Percentiles rank a stretch among this genome's conserved stretches.
phyloP scores from a whole-genome alignment of 441 rosid genomes.

The Eruca vesicaria region DNA sequence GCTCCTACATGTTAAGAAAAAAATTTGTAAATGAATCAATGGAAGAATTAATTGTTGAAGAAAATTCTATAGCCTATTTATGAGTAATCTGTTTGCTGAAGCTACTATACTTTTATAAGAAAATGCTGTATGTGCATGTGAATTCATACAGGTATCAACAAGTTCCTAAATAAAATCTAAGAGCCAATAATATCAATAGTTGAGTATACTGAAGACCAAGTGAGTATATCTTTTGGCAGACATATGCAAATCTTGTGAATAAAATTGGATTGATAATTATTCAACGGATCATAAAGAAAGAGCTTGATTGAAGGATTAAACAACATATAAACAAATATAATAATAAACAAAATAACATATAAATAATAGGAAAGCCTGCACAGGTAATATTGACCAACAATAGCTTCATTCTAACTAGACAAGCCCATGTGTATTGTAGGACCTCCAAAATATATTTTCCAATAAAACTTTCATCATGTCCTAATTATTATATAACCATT shows the following conservation, averaged over 20 bases:
- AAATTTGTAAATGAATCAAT: neutral
- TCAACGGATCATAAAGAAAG: constrained; percentile 34
- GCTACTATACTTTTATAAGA: neutral
- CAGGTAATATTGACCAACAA: constrained; percentile 57
- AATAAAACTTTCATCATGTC: constrained; percentile 31
- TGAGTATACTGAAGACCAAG: constrained; percentile 30
- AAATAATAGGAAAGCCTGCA: constrained; percentile 27
- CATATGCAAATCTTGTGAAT: constrained; percentile 41
- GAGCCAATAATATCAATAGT: constrained; percentile 20
- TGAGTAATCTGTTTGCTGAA: neutral
- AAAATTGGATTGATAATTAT: constrained; percentile 35
- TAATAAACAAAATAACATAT: constrained; percentile 32
- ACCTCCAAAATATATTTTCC: constrained; percentile 41
- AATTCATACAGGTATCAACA: constrained; percentile 8
- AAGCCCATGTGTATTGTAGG: constrained; percentile 86
- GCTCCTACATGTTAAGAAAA: neutral
- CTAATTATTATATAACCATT: constrained; percentile 58
- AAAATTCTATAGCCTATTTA: neutral
- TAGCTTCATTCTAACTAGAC: constrained; percentile 65
- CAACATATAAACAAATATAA: constrained; percentile 20
- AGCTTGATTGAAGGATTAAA: constrained; percentile 36
- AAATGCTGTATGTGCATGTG: constrained; percentile 7
- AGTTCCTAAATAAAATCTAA: constrained; percentile 32
- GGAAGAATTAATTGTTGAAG: neutral
- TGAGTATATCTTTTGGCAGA: constrained; percentile 38